A percentile compares a stretch with the other conserved stretches of the same genome.
Evolutionary conservation across 116 monocot genomes (phyloP).

Genomic region (Papilionanthe hybrid): DNA sequence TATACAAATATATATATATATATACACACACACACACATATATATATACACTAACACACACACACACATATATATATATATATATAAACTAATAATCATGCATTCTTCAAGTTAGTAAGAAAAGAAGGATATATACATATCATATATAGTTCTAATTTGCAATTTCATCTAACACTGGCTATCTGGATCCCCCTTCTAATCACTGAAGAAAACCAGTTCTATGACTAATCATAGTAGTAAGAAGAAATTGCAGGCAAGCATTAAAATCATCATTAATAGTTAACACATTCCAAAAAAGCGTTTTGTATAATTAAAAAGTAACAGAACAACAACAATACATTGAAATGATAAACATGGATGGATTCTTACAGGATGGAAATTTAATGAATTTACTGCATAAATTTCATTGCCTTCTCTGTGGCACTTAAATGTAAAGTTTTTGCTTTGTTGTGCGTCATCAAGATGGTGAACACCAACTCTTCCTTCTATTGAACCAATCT

Average conservation of each 20-base stretch:
- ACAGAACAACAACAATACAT: neutral
- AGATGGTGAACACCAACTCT: slow-evolving; percentile 97
- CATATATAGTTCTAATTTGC: neutral
- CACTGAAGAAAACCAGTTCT: neutral
- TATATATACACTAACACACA: too few species aligned
- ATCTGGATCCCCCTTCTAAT: neutral
- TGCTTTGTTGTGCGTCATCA: slow-evolving; percentile 89
- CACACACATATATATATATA: too few species aligned
- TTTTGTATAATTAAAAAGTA: neutral
- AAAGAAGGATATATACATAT: neutral
- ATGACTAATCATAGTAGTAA: neutral
- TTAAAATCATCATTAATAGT: neutral
- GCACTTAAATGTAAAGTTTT: slow-evolving; percentile 99
- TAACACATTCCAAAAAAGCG: neutral
- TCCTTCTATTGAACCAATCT: slow-evolving; percentile 98
- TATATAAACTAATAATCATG: neutral
- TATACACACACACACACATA: too few species aligned
- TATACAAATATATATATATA: too few species aligned
- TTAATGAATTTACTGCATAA: slow-evolving; percentile 93
- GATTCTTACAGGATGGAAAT: slow-evolving; percentile 92
- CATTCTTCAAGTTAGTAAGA: neutral
- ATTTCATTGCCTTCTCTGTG: slow-evolving; percentile 93
- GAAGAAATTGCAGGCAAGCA: neutral
- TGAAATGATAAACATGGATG: neutral
- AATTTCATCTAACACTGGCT: neutral